phyloP scores from a whole-genome alignment of 2,329 filamentous ascomycete species.

The Aplosporella prunicola region DNA sequence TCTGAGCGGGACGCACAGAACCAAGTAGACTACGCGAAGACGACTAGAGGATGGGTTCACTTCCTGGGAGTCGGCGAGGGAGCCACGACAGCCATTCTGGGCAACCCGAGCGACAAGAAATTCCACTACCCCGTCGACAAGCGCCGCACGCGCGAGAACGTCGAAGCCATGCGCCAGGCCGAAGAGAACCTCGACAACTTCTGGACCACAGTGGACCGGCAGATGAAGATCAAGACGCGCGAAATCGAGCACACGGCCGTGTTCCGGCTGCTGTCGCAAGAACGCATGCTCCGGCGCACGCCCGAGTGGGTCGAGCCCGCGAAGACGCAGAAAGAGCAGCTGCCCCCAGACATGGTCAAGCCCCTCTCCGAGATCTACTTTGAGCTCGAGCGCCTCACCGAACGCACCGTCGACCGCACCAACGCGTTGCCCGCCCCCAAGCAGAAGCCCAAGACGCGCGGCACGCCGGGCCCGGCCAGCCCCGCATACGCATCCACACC shows the following conservation, averaged over 20 bases:
- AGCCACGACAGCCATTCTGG: conserved; percentile 15
- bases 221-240: conserved; percentile 6
- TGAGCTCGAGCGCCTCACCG: conserved; percentile 14
- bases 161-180: conserved; percentile 35
- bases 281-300: conserved; percentile 38
- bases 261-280: conserved; percentile 18
- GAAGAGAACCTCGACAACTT: conserved; percentile 42
- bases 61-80: conserved; percentile 4
- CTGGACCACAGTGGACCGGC: conserved; percentile 32
- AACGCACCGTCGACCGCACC: conserved; percentile 12
- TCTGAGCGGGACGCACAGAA: too few relatives aligned
- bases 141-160: conserved; percentile 37
- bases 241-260: conserved; percentile 10
- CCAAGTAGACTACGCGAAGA: conserved; percentile 5
- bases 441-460: conserved; percentile 19
- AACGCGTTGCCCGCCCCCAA: conserved; percentile 13
- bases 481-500: conserved; percentile 1
- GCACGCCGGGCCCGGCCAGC: too few relatives aligned
- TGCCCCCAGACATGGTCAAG: too few relatives aligned
- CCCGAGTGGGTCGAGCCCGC: conserved; percentile 37
- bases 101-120: conserved; percentile 27
- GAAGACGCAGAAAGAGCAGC: conserved; percentile 2
- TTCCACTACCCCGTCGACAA: conserved; percentile 43
- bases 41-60: conserved; percentile 5
- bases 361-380: conserved; percentile 19